phyloP scores from a whole-genome alignment of 129 eudicot species.

The Ambrosia artemisiifolia region DNA sequence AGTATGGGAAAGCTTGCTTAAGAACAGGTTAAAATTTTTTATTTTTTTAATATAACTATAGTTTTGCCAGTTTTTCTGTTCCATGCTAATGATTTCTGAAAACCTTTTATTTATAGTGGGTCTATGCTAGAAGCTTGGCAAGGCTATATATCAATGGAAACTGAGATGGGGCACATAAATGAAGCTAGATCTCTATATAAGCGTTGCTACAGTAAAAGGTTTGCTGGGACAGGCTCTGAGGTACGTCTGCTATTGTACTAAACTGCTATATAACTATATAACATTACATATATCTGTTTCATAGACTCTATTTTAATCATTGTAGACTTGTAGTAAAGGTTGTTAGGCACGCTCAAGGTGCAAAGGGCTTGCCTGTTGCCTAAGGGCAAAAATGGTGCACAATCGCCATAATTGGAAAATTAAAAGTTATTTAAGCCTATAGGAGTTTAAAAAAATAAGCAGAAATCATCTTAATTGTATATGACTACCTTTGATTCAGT shows the following conservation, averaged over 20 bases:
- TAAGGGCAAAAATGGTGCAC: neutral
- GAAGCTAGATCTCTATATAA: slow-evolving; percentile 88
- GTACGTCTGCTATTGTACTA: slow-evolving; percentile 30
- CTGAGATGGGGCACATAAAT: slow-evolving; percentile 55
- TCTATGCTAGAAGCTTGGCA: slow-evolving; percentile 80
- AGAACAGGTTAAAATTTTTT: slow-evolving; percentile 49
- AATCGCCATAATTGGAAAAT: neutral
- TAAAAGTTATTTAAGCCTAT: neutral
- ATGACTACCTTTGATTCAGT: too few species aligned
- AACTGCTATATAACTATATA: neutral
- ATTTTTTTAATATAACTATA: too few species aligned
- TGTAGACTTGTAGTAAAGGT: neutral
- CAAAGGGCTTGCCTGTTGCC: neutral
- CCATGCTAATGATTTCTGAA: slow-evolving; percentile 10
- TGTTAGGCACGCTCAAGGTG: neutral
- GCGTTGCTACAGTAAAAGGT: slow-evolving; percentile 78
- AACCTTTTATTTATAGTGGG: slow-evolving; percentile 46
- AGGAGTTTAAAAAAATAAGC: neutral
- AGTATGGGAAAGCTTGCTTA: slow-evolving; percentile 95
- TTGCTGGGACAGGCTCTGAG: slow-evolving; percentile 92
- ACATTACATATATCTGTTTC: neutral
- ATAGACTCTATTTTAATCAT: neutral
- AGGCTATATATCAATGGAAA: slow-evolving; percentile 82
- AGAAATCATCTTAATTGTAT: neutral
- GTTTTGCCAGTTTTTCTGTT: neutral